A percentile compares a stretch with the other conserved stretches of the same genome.
phyloP scores from a whole-genome alignment of 2,329 filamentous ascomycete genomes.

The Hypoxylon sp. region DNA sequence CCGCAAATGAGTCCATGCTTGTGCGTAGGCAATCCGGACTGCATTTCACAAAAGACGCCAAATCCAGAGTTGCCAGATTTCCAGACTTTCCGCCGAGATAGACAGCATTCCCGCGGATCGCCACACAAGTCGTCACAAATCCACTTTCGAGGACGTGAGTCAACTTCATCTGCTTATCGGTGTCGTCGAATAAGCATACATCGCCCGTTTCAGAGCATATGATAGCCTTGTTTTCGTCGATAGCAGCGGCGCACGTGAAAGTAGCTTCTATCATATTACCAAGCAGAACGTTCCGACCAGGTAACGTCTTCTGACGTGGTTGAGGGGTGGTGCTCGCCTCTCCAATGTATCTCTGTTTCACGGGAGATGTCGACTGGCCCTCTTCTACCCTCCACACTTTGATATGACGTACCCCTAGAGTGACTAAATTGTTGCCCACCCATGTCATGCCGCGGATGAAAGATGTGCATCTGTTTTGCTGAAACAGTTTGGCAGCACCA shows the following conservation, averaged over 20 bases:
- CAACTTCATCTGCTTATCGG: conserved; percentile 76
- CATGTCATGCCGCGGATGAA: conserved; percentile 88
- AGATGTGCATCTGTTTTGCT: conserved; percentile 93
- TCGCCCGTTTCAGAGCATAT: conserved; percentile 90
- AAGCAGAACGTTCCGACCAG: conserved; percentile 88
- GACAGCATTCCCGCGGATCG: conserved; percentile 68
- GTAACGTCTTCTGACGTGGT: conserved; percentile 73
- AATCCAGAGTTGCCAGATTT: conserved; percentile 65
- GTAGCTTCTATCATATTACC: conserved; percentile 84
- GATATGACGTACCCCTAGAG: conserved; percentile 89
- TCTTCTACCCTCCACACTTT: conserved; percentile 94
- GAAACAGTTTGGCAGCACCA: conserved; percentile 80
- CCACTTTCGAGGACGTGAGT: conserved; percentile 72
- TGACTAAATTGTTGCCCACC: conserved; percentile 86
- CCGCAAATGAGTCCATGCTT: conserved; percentile 54
- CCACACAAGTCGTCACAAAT: conserved; percentile 76
- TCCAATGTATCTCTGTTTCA: conserved; percentile 68
- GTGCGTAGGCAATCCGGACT: conserved; percentile 55
- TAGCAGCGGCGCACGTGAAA: conserved; percentile 80
- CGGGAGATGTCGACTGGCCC: conserved; percentile 66
- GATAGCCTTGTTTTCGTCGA: conserved; percentile 80
- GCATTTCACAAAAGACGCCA: conserved; percentile 62
- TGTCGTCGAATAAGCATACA: conserved; percentile 88
- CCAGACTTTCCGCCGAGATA: conserved; percentile 78
- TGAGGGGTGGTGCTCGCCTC: conserved; percentile 58